Evolutionary conservation across 441 rosid genomes (phyloP), one percentile per base, ranked within the genome.

Genomic region (Arabidopsis hybrid): DNA sequence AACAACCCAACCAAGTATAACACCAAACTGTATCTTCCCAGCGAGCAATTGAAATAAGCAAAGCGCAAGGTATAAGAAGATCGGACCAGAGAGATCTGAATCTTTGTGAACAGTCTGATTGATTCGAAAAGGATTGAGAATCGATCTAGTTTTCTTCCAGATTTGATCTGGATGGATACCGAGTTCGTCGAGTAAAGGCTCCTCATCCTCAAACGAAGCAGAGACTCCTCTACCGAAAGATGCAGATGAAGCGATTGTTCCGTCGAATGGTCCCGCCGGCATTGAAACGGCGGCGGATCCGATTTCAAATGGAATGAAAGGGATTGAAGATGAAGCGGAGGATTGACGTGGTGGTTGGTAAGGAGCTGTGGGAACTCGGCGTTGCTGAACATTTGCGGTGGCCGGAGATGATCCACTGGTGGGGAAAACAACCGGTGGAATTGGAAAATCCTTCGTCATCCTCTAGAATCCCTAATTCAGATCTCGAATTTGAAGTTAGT

Each of bases 151-250:
- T 40, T 89, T 91, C 62, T 66, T 79, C 97, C 95, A 89, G 83
- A 91, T 91, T 83, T 91, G 95, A 14, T 86, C 89, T 3, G 93
- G 92, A 69, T 88, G 92, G 79, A 91, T 89, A 14, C 95, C 97
- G 61, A 89, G 91, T 53, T 91, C 97, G 71, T 91, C 93, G 34
- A 91, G 91, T n/a, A 91, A 78, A 8, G 93, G 95, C 71, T 86
- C 88, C 60, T 91, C 95, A 10, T 88, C 93, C 13, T 88, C 93
- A 75, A 89, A 78, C 31, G 72, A 73, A 65, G 59, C 66, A 1
- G 51, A 57, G 0, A 62, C 67, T 11, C 59, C 65, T 46, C 66
- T 47, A 2, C 64, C 57, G 14, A 57, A 72, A 2, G 76, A 76
- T 0, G 76, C 60, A 18, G 73, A 76, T 0, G 73, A 68, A 26